Conservation (phyloP, 1,139 yeast genomes). For the Hemisphaericaspora subhashii region DNA sequence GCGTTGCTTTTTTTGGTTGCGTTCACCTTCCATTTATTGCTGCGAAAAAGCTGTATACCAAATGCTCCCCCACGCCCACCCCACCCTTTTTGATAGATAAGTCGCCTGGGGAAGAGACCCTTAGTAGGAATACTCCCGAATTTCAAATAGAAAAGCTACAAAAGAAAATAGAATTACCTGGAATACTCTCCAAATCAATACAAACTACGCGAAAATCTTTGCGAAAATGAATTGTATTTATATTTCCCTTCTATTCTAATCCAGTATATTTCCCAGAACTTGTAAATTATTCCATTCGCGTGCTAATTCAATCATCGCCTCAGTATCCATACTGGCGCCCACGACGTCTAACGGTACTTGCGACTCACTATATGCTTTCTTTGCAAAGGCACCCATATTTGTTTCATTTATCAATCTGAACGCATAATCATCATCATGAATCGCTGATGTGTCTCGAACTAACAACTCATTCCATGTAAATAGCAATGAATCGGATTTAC, state of each 20-base stretch:
- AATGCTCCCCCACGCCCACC: neutral
- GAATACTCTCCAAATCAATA: no score
- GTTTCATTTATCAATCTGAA: conserved; percentile 70
- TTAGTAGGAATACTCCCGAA: neutral
- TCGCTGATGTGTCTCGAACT: conserved; percentile 21
- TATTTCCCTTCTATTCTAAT: neutral
- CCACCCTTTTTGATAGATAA: neutral
- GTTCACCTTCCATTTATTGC: neutral
- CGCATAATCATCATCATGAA: conserved; percentile 18
- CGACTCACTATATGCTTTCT: conserved; percentile 83
- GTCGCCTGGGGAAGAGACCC: neutral
- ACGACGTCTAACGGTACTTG: conserved; percentile 90
- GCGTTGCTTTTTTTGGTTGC: neutral
- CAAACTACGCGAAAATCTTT: no score
- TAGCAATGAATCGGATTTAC: conserved; percentile 72
- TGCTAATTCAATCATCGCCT: conserved; percentile 63
- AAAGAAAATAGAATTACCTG: no score
- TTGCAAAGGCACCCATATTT: conserved; percentile 70
- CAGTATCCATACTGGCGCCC: conserved; percentile 72
- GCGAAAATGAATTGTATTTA: neutral
- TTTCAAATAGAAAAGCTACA: no score
- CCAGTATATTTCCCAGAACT: conserved; percentile 2
- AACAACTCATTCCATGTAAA: conserved; percentile 83
- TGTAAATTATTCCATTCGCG: conserved; percentile 48
- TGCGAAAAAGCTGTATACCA: neutral